Percentiles rank a stretch among this genome's conserved stretches.
Conservation (phyloP, 1,139 yeast genomes). For the Meyerozyma guilliermondii region DNA sequence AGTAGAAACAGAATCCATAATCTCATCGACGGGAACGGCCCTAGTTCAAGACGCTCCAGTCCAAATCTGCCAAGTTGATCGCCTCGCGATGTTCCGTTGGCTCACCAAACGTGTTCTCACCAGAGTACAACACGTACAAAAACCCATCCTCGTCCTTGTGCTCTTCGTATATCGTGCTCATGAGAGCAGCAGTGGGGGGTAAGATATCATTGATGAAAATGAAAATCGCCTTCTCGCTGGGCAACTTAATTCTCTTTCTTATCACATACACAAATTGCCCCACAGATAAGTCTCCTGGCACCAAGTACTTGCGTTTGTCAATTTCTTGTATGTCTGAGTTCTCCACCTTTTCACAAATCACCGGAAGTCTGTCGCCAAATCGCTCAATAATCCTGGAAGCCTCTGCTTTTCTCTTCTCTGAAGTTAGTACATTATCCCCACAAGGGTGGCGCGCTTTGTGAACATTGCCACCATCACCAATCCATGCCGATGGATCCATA, state of each 20-base stretch:
- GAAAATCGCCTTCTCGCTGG: conserved; percentile 96
- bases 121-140: conserved; percentile 85
- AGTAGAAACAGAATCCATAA: neutral
- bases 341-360: conserved; percentile 95
- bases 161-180: conserved; percentile 92
- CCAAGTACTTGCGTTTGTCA: conserved; percentile 94
- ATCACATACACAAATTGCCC: conserved; percentile 98
- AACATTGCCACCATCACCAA: conserved; percentile 1
- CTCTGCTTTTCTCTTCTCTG: conserved; percentile 93
- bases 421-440: conserved; percentile 14
- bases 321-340: conserved; percentile 94
- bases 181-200: conserved; percentile 96
- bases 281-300: conserved; percentile 92
- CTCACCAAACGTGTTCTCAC: conserved; percentile 77
- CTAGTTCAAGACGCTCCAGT: neutral
- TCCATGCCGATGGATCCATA: neutral
- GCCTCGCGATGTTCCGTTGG: conserved; percentile 19
- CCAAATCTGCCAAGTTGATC: conserved; percentile 25
- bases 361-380: conserved; percentile 91
- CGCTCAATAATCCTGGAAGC: conserved; percentile 87
- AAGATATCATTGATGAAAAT: conserved; percentile 93
- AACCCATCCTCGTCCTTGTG: conserved; percentile 98
- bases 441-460: conserved; percentile 1
- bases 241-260: conserved; percentile 90
- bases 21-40: neutral